phyloP scores from a whole-genome alignment of 2,329 filamentous ascomycete species.

The Calonectria hongkongensis region DNA sequence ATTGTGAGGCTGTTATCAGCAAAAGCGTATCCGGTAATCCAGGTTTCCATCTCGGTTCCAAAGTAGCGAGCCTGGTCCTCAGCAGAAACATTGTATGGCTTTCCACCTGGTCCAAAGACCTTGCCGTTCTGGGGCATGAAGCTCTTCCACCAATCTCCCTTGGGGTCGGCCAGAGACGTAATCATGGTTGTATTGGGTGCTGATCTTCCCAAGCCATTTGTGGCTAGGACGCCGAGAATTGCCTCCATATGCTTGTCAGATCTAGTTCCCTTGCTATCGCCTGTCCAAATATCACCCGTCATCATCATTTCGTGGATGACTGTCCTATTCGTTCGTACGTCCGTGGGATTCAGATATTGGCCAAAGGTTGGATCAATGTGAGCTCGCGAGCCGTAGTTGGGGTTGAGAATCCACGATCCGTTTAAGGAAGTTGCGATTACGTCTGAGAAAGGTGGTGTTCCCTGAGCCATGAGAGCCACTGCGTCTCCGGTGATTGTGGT shows the following conservation, averaged over 20 bases:
- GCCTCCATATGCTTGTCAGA: conserved; percentile 43
- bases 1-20: conserved; percentile 41
- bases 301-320: conserved; percentile 48
- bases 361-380: conserved; percentile 43
- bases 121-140: conserved; percentile 45
- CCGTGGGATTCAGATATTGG: conserved; percentile 42
- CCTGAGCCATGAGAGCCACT: conserved; percentile 44
- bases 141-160: conserved; percentile 47
- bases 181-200: conserved; percentile 36
- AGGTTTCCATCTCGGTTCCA: conserved; percentile 46
- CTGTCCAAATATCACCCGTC: conserved; percentile 44
- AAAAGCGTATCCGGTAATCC: conserved; percentile 48
- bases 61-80: conserved; percentile 35
- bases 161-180: conserved; percentile 29
- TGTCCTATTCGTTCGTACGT: conserved; percentile 31
- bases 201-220: conserved; percentile 44
- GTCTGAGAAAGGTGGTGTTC: conserved; percentile 43
- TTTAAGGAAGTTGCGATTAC: conserved; percentile 39
- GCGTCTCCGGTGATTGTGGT: conserved; percentile 44
- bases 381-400: conserved; percentile 43
- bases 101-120: conserved; percentile 46
- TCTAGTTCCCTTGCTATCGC: conserved; percentile 32
- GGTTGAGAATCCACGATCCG: conserved; percentile 45
- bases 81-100: conserved; percentile 39
- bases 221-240: conserved; percentile 38